Evolutionary conservation across 352 stramenopile genomes (phyloP).

Genomic region (Pythium vanterpoolii): DNA sequence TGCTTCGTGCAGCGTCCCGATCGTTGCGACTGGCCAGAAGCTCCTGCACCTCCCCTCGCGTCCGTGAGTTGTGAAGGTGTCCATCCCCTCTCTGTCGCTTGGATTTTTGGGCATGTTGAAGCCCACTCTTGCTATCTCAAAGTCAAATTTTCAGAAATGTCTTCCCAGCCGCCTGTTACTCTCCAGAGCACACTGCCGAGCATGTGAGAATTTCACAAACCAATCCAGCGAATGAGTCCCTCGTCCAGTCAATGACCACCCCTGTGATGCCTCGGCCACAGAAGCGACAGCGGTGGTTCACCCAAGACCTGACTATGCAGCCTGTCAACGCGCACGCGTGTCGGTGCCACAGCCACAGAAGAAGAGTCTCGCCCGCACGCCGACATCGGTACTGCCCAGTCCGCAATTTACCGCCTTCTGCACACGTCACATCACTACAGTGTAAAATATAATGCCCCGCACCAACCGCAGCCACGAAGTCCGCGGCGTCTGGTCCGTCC

Average conservation of each 20-base stretch:
- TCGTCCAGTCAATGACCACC: not conserved
- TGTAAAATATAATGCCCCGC: not conserved
- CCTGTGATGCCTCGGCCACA: not conserved
- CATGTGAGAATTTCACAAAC: not conserved
- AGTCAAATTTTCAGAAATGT: conserved; percentile 9
- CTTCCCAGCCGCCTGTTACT: not conserved
- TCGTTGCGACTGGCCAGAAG: not conserved
- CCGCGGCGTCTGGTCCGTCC: conserved; percentile 62
- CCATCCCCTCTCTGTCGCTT: conserved; percentile 11
- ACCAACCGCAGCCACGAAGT: conserved; percentile 4
- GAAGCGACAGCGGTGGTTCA: not conserved
- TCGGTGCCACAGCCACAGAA: not conserved
- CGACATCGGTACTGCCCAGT: not conserved
- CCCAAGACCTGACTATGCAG: not conserved
- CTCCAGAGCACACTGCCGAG: no score
- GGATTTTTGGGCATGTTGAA: conserved; percentile 9
- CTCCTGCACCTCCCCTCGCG: not conserved
- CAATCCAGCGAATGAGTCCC: no score
- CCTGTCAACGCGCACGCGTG: not conserved
- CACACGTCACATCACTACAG: not conserved
- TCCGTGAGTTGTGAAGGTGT: not conserved
- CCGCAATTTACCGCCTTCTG: conserved; percentile 3
- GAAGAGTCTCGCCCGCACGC: not conserved
- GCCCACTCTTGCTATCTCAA: not conserved
- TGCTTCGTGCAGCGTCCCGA: not conserved